Conservation (phyloP, 2,329 filamentous ascomycete species). For the Plenodomus biglobosus region DNA sequence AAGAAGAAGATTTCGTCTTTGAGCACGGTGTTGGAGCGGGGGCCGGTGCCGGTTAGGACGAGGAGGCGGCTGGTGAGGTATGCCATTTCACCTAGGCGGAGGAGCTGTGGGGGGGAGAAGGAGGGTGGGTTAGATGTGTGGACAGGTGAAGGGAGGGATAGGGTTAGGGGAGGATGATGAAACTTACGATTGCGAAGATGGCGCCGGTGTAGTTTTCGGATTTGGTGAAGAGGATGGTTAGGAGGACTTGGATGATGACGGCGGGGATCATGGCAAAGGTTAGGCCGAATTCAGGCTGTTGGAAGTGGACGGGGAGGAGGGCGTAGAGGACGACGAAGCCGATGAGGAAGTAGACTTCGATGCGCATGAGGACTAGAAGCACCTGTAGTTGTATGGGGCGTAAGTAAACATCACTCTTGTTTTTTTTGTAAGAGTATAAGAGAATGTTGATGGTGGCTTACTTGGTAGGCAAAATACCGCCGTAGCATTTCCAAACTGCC, state of each 20-base stretch:
- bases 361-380: slow-evolving; percentile 21
- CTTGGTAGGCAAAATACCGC: slow-evolving; percentile 19
- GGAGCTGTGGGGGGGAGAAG: slow-evolving; percentile 6
- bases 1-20: slow-evolving; percentile 31
- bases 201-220: slow-evolving; percentile 15
- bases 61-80: slow-evolving; percentile 25
- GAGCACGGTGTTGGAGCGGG: slow-evolving; percentile 11
- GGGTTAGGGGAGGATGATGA: no score
- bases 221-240: slow-evolving; percentile 15
- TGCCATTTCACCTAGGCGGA: slow-evolving; percentile 18
- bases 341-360: slow-evolving; percentile 22
- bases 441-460: no score
- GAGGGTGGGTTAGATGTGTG: not conserved
- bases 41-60: slow-evolving; percentile 13
- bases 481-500: slow-evolving; percentile 10
- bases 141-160: not conserved
- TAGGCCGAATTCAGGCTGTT: slow-evolving; percentile 23
- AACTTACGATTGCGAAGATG: slow-evolving; percentile 17
- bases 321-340: slow-evolving; percentile 25
- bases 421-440: not conserved
- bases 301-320: slow-evolving; percentile 24
- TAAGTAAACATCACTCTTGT: no score
- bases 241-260: slow-evolving; percentile 12
- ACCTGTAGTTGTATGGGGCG: no score
- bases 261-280: slow-evolving; percentile 28